These are phyloP conservation scores for Phytophthora colocasiae DNA, from an alignment of 352 stramenopile species.

Conservation along the genomic window DNA sequence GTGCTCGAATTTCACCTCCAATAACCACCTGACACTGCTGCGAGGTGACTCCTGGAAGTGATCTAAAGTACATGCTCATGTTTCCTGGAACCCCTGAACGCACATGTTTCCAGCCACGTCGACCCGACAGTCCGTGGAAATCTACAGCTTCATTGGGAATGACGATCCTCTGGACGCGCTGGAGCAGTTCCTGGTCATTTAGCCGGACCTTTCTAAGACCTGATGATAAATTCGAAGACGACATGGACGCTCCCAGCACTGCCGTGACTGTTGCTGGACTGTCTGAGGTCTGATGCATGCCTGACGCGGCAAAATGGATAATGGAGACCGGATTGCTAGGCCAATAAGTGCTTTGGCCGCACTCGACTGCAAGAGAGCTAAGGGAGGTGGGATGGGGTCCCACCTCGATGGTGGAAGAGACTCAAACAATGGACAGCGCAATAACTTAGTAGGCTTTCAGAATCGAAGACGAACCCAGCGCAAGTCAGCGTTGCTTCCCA, in stretches of 20 bases:
- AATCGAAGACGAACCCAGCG: slow-evolving; percentile 13
- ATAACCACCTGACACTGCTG: slow-evolving; percentile 28
- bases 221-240: slow-evolving; percentile 25
- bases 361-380: slow-evolving; percentile 23
- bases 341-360: background rate
- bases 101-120: slow-evolving; percentile 29
- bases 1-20: slow-evolving; percentile 21
- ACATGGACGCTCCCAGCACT: slow-evolving; percentile 14
- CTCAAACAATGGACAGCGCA: slow-evolving; percentile 3
- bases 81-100: slow-evolving; percentile 1
- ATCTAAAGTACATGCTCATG: slow-evolving; percentile 26
- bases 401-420: slow-evolving; percentile 12
- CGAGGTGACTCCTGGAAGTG: background rate
- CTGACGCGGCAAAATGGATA: slow-evolving; percentile 30
- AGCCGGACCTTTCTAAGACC: slow-evolving; percentile 21
- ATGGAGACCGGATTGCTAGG: slow-evolving; percentile 12
- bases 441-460: slow-evolving; percentile 1
- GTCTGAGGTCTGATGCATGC: slow-evolving; percentile 22
- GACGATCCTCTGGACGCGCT: slow-evolving; percentile 22
- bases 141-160: slow-evolving; percentile 22
- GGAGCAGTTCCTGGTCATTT: slow-evolving; percentile 34
- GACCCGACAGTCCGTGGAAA: slow-evolving; percentile 6
- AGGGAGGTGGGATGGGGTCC: slow-evolving; percentile 22
- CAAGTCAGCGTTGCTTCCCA: background rate
- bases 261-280: slow-evolving; percentile 9